These are phyloP conservation scores for Urostyla sp. DNA, from an alignment of 73 alveolate species.

Conservation along the genomic window DNA sequence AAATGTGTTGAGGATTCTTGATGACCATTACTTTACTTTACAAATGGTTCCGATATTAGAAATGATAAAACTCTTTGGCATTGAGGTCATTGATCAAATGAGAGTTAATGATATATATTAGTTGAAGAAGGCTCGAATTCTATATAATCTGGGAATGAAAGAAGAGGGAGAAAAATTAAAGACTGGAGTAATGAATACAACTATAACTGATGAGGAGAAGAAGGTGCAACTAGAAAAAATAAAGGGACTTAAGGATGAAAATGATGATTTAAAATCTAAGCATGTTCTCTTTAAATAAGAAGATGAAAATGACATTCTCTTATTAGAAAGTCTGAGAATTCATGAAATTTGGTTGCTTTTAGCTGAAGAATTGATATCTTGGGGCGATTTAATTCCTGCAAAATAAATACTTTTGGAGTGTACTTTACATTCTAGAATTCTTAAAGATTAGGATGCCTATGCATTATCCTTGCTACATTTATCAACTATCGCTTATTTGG, in stretches of 20 bases:
- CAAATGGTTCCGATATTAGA: conserved; percentile 81
- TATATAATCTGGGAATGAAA: conserved; percentile 76
- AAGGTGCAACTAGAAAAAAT: conserved; percentile 76
- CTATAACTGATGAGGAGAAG: conserved; percentile 67
- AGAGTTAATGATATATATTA: conserved; percentile 60
- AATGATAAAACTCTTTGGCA: conserved; percentile 77
- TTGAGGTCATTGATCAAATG: conserved; percentile 75
- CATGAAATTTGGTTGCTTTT: conserved; percentile 81
- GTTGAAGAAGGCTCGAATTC: conserved; percentile 73
- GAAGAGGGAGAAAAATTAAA: conserved; percentile 56
- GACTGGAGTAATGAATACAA: conserved; percentile 44
- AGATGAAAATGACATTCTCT: conserved; percentile 80
- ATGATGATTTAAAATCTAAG: conserved; percentile 75
- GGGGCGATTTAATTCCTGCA: conserved; percentile 84
- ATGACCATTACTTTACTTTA: conserved; percentile 79
- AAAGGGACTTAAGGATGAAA: conserved; percentile 73
- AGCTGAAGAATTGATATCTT: conserved; percentile 83
- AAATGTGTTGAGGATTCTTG: conserved; percentile 78
- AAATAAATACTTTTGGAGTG: conserved; percentile 81
- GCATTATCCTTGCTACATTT: conserved; percentile 74
- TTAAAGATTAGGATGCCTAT: conserved; percentile 87
- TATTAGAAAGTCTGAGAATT: conserved; percentile 71
- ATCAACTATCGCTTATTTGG: conserved; percentile 83
- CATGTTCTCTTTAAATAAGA: conserved; percentile 70
- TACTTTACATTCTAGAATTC: conserved; percentile 81